Percentiles rank a stretch among this genome's conserved stretches.
Evolutionary conservation across 2,329 filamentous ascomycete genomes (phyloP).

Genomic region (Clarireedia hainanense): DNA sequence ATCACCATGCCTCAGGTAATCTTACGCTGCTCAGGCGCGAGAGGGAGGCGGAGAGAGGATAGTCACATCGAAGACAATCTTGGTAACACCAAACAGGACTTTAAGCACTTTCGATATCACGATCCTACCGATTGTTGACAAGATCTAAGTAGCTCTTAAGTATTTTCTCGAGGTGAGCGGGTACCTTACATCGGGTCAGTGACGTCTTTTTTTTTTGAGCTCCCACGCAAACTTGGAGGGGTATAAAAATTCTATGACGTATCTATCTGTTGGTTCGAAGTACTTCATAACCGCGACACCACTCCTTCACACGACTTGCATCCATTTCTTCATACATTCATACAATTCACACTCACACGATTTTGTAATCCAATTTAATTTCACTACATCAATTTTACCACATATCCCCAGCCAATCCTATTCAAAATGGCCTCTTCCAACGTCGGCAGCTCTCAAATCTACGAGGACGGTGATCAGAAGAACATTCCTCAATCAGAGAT

Average conservation of each 20-base stretch:
- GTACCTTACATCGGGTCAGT: constrained; percentile 3
- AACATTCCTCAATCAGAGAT: constrained; percentile 48
- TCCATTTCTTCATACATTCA: not conserved
- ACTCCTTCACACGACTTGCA: not conserved
- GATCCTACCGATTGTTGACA: not conserved
- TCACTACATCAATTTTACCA: not conserved
- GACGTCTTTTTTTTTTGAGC: constrained; percentile 1
- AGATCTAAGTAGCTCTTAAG: not conserved
- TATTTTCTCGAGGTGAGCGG: not conserved
- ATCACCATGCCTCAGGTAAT: no score
- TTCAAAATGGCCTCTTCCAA: constrained; percentile 23
- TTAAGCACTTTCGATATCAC: not conserved
- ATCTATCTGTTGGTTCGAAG: not conserved
- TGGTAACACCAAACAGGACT: no score
- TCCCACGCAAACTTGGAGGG: not conserved
- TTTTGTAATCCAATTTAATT: not conserved
- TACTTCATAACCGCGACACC: not conserved
- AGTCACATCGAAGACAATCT: no score
- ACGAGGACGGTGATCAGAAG: constrained; percentile 69
- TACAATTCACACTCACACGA: not conserved
- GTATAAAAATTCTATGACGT: constrained; percentile 3
- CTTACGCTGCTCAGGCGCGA: no score
- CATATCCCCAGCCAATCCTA: not conserved
- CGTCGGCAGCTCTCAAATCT: constrained; percentile 58
- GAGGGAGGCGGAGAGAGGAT: no score